Percentiles rank a stretch among this genome's conserved stretches.
phyloP scores from a whole-genome alignment of 2,329 filamentous ascomycete genomes.

The Tolypocladium amazonense region DNA sequence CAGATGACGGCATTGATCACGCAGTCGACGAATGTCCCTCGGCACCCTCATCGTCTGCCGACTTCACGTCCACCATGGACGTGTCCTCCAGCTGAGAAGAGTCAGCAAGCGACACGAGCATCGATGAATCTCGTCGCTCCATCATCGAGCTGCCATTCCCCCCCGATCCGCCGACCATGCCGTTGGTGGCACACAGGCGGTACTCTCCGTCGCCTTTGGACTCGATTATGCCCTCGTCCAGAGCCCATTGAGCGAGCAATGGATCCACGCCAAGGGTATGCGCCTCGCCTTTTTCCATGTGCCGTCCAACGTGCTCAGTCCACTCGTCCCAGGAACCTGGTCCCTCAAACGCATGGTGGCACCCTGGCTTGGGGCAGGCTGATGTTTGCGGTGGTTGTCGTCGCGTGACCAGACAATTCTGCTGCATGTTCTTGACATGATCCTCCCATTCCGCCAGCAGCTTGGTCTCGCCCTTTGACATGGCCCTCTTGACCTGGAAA shows the following conservation, averaged over 20 bases:
- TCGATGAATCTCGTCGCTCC: slow-evolving; percentile 17
- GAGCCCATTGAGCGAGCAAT: slow-evolving; percentile 49
- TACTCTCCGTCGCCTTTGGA: slow-evolving; percentile 45
- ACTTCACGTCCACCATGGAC: slow-evolving; percentile 11
- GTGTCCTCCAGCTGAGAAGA: slow-evolving; percentile 11
- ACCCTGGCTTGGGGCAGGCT: slow-evolving; percentile 62
- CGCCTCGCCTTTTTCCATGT: slow-evolving; percentile 69
- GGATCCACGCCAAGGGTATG: slow-evolving; percentile 45
- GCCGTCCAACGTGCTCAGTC: slow-evolving; percentile 84
- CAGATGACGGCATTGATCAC: background rate
- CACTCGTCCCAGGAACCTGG: slow-evolving; percentile 74
- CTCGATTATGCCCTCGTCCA: slow-evolving; percentile 54
- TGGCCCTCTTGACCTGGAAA: slow-evolving; percentile 48
- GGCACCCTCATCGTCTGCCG: slow-evolving; percentile 15
- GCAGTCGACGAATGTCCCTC: background rate
- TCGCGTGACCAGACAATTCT: slow-evolving; percentile 60
- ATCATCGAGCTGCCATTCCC: slow-evolving; percentile 2
- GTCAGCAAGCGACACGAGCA: slow-evolving; percentile 6
- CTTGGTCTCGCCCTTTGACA: slow-evolving; percentile 47
- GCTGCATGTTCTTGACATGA: slow-evolving; percentile 59
- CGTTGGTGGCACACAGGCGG: slow-evolving; percentile 29
- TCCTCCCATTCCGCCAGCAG: slow-evolving; percentile 52
- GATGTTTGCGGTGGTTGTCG: slow-evolving; percentile 61
- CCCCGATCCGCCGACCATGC: slow-evolving; percentile 8
- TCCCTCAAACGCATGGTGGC: slow-evolving; percentile 60